Conservation (phyloP, 805 yeast species). For the Cyberlindnera mycetangii region DNA sequence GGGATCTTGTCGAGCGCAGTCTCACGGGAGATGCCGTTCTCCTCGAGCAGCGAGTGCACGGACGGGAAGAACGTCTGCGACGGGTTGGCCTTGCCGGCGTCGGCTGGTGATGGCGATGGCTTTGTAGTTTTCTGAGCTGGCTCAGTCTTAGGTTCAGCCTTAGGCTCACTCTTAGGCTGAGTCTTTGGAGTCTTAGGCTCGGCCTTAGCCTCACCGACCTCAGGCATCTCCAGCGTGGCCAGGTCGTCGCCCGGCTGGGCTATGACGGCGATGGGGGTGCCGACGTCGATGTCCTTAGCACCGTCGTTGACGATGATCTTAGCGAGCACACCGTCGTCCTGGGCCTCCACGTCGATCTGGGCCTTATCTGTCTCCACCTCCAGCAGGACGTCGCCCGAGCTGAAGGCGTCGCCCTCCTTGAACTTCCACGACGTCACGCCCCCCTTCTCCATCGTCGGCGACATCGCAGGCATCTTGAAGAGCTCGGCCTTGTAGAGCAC, state of each 20-base stretch:
- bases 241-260: constrained; percentile 91
- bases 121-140: constrained; percentile 11
- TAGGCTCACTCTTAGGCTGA: constrained; percentile 4
- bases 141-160: constrained; percentile 1
- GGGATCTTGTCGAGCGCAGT: constrained; percentile 71
- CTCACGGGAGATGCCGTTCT: constrained; percentile 57
- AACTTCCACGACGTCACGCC: constrained; percentile 89
- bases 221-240: constrained; percentile 57
- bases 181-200: constrained; percentile 12
- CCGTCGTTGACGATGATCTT: constrained; percentile 71
- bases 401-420: constrained; percentile 69
- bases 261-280: constrained; percentile 81
- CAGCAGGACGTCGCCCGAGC: constrained; percentile 77
- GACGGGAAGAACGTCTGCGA: constrained; percentile 74
- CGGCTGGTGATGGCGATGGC: not conserved
- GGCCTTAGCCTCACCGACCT: constrained; percentile 19
- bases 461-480: constrained; percentile 97
- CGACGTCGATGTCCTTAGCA: constrained; percentile 76
- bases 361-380: constrained; percentile 90
- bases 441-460: constrained; percentile 97
- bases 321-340: constrained; percentile 87
- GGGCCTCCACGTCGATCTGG: constrained; percentile 80
- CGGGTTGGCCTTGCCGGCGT: constrained; percentile 51
- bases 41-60: constrained; percentile 61
- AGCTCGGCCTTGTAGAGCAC: constrained; percentile 32